A percentile compares a stretch with the other conserved stretches of the same genome.
phyloP scores from a whole-genome alignment of 768 basidiomycete species.

The Megacollybia marginata region DNA sequence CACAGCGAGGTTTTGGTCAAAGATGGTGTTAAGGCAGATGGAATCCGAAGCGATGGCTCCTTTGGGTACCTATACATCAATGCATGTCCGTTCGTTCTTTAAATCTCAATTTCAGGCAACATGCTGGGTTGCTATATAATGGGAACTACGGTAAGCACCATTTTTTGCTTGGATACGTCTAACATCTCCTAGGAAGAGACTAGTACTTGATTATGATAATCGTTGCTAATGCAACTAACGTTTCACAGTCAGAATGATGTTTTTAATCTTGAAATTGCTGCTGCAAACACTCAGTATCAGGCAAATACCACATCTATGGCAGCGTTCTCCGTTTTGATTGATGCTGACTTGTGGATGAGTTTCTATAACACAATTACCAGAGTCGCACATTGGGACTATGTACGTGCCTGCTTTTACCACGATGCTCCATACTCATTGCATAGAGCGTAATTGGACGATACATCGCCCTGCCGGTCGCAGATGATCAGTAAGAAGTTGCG shows the following conservation, averaged over 20 bases:
- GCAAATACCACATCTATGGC: conserved; percentile 32
- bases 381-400: conserved; percentile 69
- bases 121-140: conserved; percentile 59
- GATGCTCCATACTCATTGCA: no score
- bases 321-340: conserved; percentile 49
- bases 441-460: conserved; percentile 44
- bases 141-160: conserved; percentile 61
- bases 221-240: no score
- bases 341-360: conserved; percentile 66
- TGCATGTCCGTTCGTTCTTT: not conserved
- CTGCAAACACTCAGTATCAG: conserved; percentile 52
- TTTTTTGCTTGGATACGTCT: not conserved
- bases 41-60: conserved; percentile 47
- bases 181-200: not conserved
- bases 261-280: conserved; percentile 52
- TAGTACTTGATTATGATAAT: not conserved
- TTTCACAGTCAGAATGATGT: conserved; percentile 48
- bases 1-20: conserved; percentile 49
- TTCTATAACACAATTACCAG: conserved; percentile 48
- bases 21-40: conserved; percentile 44
- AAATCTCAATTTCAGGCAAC: conserved; percentile 27
- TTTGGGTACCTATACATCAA: conserved; percentile 25
- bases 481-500: conserved; percentile 40
- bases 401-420: conserved; percentile 9
- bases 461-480: conserved; percentile 54